Percentiles rank a stretch among this genome's conserved stretches.
These are phyloP conservation scores for Lentinus polychrous DNA, from an alignment of 1,284 basidiomycete genomes.

Conservation along the genomic window DNA sequence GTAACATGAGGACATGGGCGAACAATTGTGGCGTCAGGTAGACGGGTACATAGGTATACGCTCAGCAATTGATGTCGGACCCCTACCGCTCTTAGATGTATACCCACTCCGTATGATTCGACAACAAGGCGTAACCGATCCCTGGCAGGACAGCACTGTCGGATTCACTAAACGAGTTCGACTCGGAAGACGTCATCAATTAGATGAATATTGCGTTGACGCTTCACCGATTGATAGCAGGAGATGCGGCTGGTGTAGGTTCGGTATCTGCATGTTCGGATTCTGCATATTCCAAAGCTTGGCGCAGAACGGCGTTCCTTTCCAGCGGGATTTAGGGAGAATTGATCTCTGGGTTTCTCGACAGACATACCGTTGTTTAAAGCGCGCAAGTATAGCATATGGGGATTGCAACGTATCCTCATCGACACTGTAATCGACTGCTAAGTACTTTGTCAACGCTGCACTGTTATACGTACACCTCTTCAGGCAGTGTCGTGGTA, in stretches of 20 bases:
- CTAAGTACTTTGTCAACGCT: constrained; percentile 3
- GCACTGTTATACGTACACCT: constrained; percentile 18
- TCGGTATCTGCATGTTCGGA: not conserved
- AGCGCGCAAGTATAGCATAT: constrained; percentile 44
- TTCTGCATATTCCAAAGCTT: constrained; percentile 44
- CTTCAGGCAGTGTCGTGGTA: constrained; percentile 35
- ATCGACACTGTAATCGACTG: constrained; percentile 10
- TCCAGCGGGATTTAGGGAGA: not conserved
- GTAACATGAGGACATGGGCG: no score
- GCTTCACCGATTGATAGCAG: not conserved
- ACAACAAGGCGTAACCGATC: no score
- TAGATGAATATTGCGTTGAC: no score
- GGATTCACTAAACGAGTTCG: no score
- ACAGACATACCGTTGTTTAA: constrained; percentile 51
- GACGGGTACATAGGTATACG: no score
- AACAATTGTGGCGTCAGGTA: no score
- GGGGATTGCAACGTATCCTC: constrained; percentile 41
- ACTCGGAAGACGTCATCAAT: no score
- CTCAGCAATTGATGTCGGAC: no score
- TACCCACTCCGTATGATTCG: no score
- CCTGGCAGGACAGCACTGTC: no score
- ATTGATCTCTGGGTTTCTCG: no score
- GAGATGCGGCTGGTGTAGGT: not conserved
- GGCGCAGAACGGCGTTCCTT: constrained; percentile 55
- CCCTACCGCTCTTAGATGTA: no score